Evolutionary conservation across 305 asterid species (phyloP).

Genomic region (Fraxinus paxiana): DNA sequence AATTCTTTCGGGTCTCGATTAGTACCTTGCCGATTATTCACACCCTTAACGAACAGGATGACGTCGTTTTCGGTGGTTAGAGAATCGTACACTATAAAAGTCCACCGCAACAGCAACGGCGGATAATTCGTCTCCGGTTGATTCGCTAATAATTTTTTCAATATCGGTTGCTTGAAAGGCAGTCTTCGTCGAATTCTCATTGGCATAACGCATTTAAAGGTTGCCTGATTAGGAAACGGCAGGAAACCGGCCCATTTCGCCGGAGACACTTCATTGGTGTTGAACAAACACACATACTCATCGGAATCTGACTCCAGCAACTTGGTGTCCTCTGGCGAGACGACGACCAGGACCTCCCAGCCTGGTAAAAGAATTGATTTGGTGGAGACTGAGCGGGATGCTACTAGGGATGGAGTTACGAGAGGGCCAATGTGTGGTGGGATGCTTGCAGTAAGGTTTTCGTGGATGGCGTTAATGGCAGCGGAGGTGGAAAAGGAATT

Average conservation of each 20-base stretch:
- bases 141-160: slow-evolving; percentile 22
- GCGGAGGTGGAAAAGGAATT: slow-evolving; percentile 1
- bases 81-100: slow-evolving; percentile 56
- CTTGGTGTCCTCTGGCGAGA: slow-evolving; percentile 35
- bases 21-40: slow-evolving; percentile 52
- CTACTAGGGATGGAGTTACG: background rate
- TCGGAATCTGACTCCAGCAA: background rate
- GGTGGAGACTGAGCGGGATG: slow-evolving; percentile 24
- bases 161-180: slow-evolving; percentile 51
- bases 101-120: slow-evolving; percentile 44
- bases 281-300: slow-evolving; percentile 41
- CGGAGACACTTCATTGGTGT: slow-evolving; percentile 32
- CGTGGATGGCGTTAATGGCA: slow-evolving; percentile 8
- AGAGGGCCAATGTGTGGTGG: slow-evolving; percentile 8
- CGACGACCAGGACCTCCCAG: slow-evolving; percentile 74
- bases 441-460: slow-evolving; percentile 13
- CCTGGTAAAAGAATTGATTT: slow-evolving; percentile 58
- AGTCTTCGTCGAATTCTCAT: slow-evolving; percentile 38
- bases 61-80: slow-evolving; percentile 65
- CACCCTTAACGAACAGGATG: slow-evolving; percentile 68
- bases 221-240: slow-evolving; percentile 49
- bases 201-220: slow-evolving; percentile 51
- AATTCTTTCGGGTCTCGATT: slow-evolving; percentile 51
- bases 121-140: slow-evolving; percentile 5
- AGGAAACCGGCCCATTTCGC: slow-evolving; percentile 46